Evolutionary conservation across 2,329 filamentous ascomycete genomes (phyloP).

Genomic region (Aureobasidium sp.): DNA sequence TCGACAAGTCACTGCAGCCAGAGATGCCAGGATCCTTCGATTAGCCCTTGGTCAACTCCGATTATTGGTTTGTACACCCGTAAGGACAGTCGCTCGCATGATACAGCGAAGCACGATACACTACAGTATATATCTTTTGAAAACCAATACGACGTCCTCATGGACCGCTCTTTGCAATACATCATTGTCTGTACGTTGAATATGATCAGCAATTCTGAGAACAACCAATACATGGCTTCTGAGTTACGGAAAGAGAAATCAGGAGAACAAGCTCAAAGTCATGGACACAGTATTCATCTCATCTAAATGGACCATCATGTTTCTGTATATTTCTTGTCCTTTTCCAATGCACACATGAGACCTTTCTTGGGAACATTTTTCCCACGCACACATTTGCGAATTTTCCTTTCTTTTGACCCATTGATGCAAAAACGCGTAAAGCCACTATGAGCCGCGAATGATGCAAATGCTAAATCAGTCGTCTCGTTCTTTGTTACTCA

Average conservation of each 20-base stretch:
- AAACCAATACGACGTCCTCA: not conserved
- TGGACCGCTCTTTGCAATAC: not conserved
- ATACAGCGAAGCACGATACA: not conserved
- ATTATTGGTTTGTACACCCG: not conserved
- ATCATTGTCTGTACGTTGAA: not conserved
- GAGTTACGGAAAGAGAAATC: no score
- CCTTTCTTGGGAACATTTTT: no score
- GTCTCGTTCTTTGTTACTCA: conserved; percentile 30
- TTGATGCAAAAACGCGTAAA: no score
- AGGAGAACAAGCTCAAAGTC: no score
- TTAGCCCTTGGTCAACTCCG: not conserved
- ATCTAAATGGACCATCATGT: no score
- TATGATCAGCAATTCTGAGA: no score
- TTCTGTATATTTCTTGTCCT: no score
- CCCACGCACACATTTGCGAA: no score
- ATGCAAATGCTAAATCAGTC: not conserved
- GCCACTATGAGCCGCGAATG: not conserved
- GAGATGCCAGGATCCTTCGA: conserved; percentile 13
- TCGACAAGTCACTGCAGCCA: not conserved
- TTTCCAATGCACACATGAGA: no score
- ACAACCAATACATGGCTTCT: not conserved
- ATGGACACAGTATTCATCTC: no score
- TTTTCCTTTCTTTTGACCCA: no score
- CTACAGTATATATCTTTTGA: not conserved
- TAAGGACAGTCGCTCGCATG: not conserved